Conservation (phyloP, 768 basidiomycete species). For the Panellus pusillus region DNA sequence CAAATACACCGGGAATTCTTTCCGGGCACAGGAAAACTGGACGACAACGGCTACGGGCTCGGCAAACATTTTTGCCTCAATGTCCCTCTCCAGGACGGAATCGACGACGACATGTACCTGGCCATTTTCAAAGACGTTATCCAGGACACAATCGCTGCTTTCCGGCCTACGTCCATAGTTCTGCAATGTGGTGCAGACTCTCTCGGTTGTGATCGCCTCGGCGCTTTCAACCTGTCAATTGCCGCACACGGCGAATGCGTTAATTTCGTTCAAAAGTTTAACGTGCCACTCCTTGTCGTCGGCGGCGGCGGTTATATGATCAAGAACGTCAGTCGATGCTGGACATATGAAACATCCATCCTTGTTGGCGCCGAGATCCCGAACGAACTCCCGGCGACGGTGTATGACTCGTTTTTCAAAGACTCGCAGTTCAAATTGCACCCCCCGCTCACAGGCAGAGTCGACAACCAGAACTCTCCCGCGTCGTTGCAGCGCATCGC, state of each 20-base stretch:
- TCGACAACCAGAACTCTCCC: constrained; percentile 90
- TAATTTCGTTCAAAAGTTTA: constrained; percentile 91
- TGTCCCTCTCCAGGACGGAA: constrained; percentile 92
- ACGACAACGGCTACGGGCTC: constrained; percentile 83
- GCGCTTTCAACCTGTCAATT: constrained; percentile 97
- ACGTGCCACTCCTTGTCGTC: constrained; percentile 85
- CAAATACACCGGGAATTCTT: constrained; percentile 99
- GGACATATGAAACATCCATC: constrained; percentile 97
- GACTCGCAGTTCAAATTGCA: constrained; percentile 93
- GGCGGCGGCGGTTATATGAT: constrained; percentile 98
- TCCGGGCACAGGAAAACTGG: constrained; percentile 93
- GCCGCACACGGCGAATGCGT: constrained; percentile 98
- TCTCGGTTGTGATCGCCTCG: constrained; percentile 89
- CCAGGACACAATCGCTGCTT: constrained; percentile 88
- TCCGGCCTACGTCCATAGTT: constrained; percentile 87
- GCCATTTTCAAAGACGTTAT: constrained; percentile 95
- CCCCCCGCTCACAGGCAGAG: constrained; percentile 86
- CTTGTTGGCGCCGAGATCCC: constrained; percentile 82
- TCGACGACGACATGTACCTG: constrained; percentile 97
- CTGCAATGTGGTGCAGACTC: constrained; percentile 98
- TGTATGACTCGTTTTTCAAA: constrained; percentile 91
- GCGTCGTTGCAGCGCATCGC: constrained; percentile 84
- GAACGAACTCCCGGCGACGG: constrained; percentile 83
- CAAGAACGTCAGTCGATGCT: constrained; percentile 96
- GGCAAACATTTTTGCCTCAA: constrained; percentile 97